A percentile compares a stretch with the other conserved stretches of the same genome.
Evolutionary conservation across 768 basidiomycete genomes (phyloP).

Genomic region (Panellus pusillus): DNA sequence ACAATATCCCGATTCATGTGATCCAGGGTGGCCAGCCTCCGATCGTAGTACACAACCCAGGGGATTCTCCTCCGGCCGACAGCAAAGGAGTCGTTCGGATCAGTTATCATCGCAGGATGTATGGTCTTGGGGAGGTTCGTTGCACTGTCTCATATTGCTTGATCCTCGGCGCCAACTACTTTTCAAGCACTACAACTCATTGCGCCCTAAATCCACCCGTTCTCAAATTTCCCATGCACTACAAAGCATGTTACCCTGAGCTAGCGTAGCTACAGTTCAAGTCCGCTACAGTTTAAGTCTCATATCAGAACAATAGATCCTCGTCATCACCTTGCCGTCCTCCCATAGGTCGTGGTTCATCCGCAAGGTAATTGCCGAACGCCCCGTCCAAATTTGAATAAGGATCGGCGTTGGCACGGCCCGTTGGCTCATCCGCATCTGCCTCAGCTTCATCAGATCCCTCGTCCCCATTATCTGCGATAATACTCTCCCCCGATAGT

Average conservation of each 20-base stretch:
- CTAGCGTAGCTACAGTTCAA: neutral
- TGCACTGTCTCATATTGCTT: neutral
- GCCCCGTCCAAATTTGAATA: slow-evolving; percentile 82
- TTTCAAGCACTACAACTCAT: slow-evolving; percentile 82
- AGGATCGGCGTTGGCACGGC: slow-evolving; percentile 51
- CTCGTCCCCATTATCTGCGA: slow-evolving; percentile 14
- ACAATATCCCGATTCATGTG: slow-evolving; percentile 84
- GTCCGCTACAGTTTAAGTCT: slow-evolving; percentile 3
- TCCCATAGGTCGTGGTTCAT: slow-evolving; percentile 68
- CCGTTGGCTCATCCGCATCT: slow-evolving; percentile 41
- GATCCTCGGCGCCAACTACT: slow-evolving; percentile 5
- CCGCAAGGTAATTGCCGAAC: slow-evolving; percentile 71
- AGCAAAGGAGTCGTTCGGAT: slow-evolving; percentile 57
- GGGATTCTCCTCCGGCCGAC: slow-evolving; percentile 29
- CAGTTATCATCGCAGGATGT: slow-evolving; percentile 93
- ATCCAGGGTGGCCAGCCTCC: slow-evolving; percentile 81
- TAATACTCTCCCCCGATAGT: slow-evolving; percentile 11
- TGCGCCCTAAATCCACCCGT: slow-evolving; percentile 52
- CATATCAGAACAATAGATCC: slow-evolving; percentile 62
- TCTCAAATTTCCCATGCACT: slow-evolving; percentile 29
- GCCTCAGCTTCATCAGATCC: slow-evolving; percentile 35
- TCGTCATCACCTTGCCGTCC: slow-evolving; percentile 53
- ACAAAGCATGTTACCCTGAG: slow-evolving; percentile 24
- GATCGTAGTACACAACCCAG: slow-evolving; percentile 80
- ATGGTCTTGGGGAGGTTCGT: slow-evolving; percentile 92